Conservation (phyloP, 306 rosid genomes). For the Spatholobus suberectus region DNA sequence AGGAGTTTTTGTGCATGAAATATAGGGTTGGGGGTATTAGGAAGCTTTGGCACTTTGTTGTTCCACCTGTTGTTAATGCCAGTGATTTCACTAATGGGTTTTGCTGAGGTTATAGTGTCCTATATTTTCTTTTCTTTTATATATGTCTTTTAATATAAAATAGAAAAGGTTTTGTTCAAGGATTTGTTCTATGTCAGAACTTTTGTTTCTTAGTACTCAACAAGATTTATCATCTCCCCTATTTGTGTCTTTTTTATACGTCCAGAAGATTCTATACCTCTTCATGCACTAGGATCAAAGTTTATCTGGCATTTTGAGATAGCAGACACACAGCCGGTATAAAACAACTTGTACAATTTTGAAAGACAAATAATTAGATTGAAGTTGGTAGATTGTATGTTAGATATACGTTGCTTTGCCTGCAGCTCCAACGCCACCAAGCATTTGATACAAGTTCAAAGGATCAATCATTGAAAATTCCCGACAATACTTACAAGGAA, state of each 20-base stretch:
- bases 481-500: too few relatives aligned
- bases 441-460: too few relatives aligned
- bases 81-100: constrained; percentile 40
- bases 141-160: background rate
- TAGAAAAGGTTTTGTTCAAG: background rate
- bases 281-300: background rate
- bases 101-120: constrained; percentile 36
- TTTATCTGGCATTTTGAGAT: too few relatives aligned
- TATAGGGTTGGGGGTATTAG: constrained; percentile 65
- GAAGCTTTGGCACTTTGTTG: constrained; percentile 85
- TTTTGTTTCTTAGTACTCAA: background rate
- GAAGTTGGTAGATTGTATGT: too few relatives aligned
- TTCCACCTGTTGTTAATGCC: constrained; percentile 50
- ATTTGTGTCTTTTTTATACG: background rate
- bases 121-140: background rate
- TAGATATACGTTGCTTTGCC: too few relatives aligned
- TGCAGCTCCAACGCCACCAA: too few relatives aligned
- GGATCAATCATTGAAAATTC: too few relatives aligned
- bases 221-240: background rate
- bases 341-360: too few relatives aligned
- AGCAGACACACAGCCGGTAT: too few relatives aligned
- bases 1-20: constrained; percentile 78
- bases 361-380: too few relatives aligned
- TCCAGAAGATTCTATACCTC: background rate
- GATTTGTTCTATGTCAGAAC: background rate